Percentiles rank a stretch among this genome's conserved stretches.
These are phyloP conservation scores for Bocquillonia castaneifolia DNA, from an alignment of 441 rosid genomes.

Conservation along the genomic window DNA sequence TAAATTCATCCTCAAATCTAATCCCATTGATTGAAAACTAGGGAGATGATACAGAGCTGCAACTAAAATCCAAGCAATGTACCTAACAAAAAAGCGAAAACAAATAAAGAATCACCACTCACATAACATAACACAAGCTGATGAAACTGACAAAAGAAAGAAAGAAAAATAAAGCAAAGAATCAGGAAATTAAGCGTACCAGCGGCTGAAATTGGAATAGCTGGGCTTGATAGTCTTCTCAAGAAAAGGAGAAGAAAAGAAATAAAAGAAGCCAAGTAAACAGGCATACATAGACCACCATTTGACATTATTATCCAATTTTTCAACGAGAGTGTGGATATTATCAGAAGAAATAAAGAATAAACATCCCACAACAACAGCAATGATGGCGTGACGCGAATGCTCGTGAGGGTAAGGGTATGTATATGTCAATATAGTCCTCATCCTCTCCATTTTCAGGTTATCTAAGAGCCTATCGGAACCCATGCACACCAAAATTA, in stretches of 20 bases:
- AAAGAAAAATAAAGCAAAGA: too few relatives aligned
- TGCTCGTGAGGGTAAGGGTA: constrained; percentile 98
- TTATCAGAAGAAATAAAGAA: constrained; percentile 95
- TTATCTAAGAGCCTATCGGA: constrained; percentile 55
- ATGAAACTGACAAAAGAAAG: too few relatives aligned
- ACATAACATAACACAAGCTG: too few relatives aligned
- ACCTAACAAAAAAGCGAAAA: constrained; percentile 54
- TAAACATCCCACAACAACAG: constrained; percentile 84
- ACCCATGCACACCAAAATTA: constrained; percentile 36
- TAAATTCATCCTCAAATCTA: constrained; percentile 98
- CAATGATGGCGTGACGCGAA: constrained; percentile 95
- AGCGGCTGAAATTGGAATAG: constrained; percentile 90
- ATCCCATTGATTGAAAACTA: constrained; percentile 98
- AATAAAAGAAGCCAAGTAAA: constrained; percentile 93
- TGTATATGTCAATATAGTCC: constrained; percentile 75
- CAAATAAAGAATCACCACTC: too few relatives aligned
- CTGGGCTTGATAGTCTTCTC: constrained; percentile 92
- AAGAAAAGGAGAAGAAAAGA: constrained; percentile 93
- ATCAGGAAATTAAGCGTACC: too few relatives aligned
- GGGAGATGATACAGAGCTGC: constrained; percentile 99
- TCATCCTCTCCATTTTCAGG: constrained; percentile 81
- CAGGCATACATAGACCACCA: constrained; percentile 99
- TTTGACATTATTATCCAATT: constrained; percentile 75
- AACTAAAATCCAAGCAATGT: constrained; percentile 94
- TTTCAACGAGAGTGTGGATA: constrained; percentile 87